Conservation (phyloP, 2,329 filamentous ascomycete species). For the Microcyclospora pomicola region DNA sequence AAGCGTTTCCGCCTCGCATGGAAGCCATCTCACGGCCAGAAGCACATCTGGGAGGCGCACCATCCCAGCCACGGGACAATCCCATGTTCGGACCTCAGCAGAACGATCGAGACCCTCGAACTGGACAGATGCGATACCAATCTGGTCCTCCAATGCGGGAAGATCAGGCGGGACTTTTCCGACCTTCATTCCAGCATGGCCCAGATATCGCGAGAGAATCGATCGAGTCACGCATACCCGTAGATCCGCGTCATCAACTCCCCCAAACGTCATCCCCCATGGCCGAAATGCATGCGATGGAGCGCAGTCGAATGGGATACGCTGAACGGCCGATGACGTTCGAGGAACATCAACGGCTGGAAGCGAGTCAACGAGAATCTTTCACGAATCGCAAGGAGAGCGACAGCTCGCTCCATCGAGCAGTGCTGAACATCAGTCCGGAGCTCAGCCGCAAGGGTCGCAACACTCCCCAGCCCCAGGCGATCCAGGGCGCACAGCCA, state of each 20-base stretch:
- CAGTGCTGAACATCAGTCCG: conserved; percentile 54
- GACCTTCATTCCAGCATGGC: conserved; percentile 14
- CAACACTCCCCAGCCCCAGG: conserved; percentile 78
- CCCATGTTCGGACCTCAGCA: conserved; percentile 15
- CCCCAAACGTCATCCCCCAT: conserved; percentile 15
- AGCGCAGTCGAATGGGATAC: conserved; percentile 13
- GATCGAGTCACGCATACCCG: conserved; percentile 14
- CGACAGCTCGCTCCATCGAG: conserved; percentile 36
- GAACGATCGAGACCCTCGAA: conserved; percentile 12
- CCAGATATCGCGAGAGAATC: conserved; percentile 18
- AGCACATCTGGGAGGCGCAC: conserved; percentile 6
- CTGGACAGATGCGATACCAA: conserved; percentile 10
- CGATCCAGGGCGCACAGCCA: conserved; percentile 80
- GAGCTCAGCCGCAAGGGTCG: conserved; percentile 73
- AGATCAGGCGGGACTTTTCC: conserved; percentile 17
- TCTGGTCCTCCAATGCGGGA: conserved; percentile 17
- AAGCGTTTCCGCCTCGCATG: conserved; percentile 4
- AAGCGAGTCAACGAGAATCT: conserved; percentile 31
- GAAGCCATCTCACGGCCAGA: conserved; percentile 13
- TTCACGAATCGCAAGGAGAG: conserved; percentile 30
- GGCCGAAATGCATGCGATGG: conserved; percentile 9
- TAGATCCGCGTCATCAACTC: conserved; percentile 16
- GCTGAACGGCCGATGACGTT: conserved; percentile 26
- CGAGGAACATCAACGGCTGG: conserved; percentile 29
- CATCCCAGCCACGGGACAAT: conserved; percentile 16